Percentiles rank a stretch among this genome's conserved stretches.
These are phyloP conservation scores for Penicillium robsamsonii DNA, from an alignment of 495 filamentous ascomycete species.

Conservation along the genomic window DNA sequence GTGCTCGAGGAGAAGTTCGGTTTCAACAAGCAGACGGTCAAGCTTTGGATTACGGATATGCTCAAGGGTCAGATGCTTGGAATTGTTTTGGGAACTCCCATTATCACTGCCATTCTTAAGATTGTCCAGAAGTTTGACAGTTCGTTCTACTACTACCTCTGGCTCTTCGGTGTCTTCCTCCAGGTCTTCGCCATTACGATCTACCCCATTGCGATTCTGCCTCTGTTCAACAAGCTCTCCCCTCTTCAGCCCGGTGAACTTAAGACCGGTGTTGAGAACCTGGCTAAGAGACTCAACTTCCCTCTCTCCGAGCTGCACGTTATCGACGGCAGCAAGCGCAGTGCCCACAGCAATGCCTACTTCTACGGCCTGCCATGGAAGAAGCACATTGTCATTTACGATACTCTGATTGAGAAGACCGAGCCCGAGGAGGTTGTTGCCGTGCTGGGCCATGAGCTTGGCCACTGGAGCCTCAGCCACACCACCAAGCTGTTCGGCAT, in stretches of 20 bases:
- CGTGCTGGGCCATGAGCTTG: slow-evolving; percentile 91
- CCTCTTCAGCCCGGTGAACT: slow-evolving; percentile 82
- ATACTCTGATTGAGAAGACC: slow-evolving; percentile 94
- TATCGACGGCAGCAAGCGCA: slow-evolving; percentile 96
- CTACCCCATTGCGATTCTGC: slow-evolving; percentile 91
- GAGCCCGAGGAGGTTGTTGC: slow-evolving; percentile 89
- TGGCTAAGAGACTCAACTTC: slow-evolving; percentile 84
- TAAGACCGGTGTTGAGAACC: slow-evolving; percentile 81
- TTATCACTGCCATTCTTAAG: slow-evolving; percentile 83
- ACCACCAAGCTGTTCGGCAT: slow-evolving; percentile 90
- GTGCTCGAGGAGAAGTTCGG: slow-evolving; percentile 95
- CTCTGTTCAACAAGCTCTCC: slow-evolving; percentile 97
- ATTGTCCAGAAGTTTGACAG: slow-evolving; percentile 90
- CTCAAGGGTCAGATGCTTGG: slow-evolving; percentile 85
- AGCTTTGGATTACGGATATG: slow-evolving; percentile 86
- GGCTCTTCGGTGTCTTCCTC: slow-evolving; percentile 83
- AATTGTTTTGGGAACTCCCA: slow-evolving; percentile 74
- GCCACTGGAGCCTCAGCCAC: slow-evolving; percentile 94
- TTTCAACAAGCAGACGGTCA: slow-evolving; percentile 95
- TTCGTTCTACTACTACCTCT: slow-evolving; percentile 96
- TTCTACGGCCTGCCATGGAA: slow-evolving; percentile 99
- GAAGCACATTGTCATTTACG: slow-evolving; percentile 99
- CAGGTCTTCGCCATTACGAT: slow-evolving; percentile 93
- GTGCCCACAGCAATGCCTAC: slow-evolving; percentile 96
- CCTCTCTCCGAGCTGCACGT: slow-evolving; percentile 87